A percentile compares a stretch with the other conserved stretches of the same genome.
Conservation (phyloP, 2,329 filamentous ascomycete species). For the Beauveria rudraprayagi region DNA sequence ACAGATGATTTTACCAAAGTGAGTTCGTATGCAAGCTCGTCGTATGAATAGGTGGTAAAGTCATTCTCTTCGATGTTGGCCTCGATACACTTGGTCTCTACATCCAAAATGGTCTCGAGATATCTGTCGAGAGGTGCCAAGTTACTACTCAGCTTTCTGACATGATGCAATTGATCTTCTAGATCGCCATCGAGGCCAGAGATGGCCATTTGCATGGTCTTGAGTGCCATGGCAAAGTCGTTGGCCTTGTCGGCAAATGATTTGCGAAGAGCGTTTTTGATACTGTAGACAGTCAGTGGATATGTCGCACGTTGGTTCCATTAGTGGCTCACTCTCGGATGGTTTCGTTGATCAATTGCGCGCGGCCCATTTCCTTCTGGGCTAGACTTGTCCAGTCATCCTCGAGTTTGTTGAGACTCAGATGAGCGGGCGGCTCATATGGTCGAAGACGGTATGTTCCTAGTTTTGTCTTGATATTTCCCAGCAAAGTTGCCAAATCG, state of each 20-base stretch:
- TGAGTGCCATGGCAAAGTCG: constrained; percentile 90
- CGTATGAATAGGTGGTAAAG: constrained; percentile 98
- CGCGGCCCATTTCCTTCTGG: constrained; percentile 76
- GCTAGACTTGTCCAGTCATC: constrained; percentile 72
- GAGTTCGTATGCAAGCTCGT: constrained; percentile 90
- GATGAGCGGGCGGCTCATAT: constrained; percentile 79
- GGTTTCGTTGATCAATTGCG: constrained; percentile 93
- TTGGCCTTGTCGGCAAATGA: constrained; percentile 98
- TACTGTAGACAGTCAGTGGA: constrained; percentile 37
- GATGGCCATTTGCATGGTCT: constrained; percentile 89
- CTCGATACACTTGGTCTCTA: constrained; percentile 85
- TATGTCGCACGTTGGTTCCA: not conserved
- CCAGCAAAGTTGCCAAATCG: constrained; percentile 82
- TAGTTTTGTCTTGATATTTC: constrained; percentile 98
- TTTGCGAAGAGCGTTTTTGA: constrained; percentile 88
- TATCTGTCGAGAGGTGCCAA: constrained; percentile 86
- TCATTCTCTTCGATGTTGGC: constrained; percentile 99
- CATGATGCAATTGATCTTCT: constrained; percentile 86
- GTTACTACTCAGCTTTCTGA: constrained; percentile 75
- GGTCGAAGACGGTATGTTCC: constrained; percentile 87
- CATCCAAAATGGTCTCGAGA: constrained; percentile 73
- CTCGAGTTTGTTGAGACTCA: constrained; percentile 77
- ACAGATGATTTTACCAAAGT: constrained; percentile 86
- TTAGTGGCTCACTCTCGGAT: constrained; percentile 68
- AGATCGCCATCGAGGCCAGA: constrained; percentile 96